Conservation (phyloP, 176 grass and related monocot species). For the Elymus sibiricus region DNA sequence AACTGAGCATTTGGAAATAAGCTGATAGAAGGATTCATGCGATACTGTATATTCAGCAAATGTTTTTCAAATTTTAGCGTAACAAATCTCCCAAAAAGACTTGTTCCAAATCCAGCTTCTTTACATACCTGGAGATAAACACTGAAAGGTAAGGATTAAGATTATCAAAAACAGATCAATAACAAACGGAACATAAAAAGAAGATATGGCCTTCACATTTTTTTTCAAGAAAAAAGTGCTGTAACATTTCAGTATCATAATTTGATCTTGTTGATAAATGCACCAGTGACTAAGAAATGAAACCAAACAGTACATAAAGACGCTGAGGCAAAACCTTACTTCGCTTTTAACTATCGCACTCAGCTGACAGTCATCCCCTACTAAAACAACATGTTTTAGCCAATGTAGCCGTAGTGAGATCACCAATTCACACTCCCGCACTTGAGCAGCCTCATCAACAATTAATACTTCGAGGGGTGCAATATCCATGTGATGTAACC, state of each 20-base stretch:
- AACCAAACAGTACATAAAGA: neutral
- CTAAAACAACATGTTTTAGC: slow-evolving; percentile 63
- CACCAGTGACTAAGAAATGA: slow-evolving; percentile 1
- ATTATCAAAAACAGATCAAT: neutral
- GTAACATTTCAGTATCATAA: neutral
- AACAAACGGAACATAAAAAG: neutral
- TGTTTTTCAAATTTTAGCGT: slow-evolving; percentile 40
- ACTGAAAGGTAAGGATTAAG: neutral
- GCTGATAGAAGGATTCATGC: slow-evolving; percentile 73
- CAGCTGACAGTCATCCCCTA: slow-evolving; percentile 74
- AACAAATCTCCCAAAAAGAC: slow-evolving; percentile 72
- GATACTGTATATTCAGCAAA: slow-evolving; percentile 72
- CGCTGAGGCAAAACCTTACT: slow-evolving; percentile 34
- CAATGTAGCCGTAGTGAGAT: slow-evolving; percentile 58
- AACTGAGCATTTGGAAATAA: slow-evolving; percentile 67
- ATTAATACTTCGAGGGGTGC: slow-evolving; percentile 59
- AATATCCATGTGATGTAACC: slow-evolving; percentile 40
- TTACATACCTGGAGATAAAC: slow-evolving; percentile 46
- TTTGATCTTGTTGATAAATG: neutral
- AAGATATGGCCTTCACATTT: neutral
- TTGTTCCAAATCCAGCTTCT: slow-evolving; percentile 64
- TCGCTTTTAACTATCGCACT: slow-evolving; percentile 60
- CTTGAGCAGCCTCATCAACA: slow-evolving; percentile 76
- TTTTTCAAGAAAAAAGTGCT: neutral
- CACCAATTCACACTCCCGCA: slow-evolving; percentile 67